phyloP scores from a whole-genome alignment of 345 rosid species.

The Streptanthus diversifolius region DNA sequence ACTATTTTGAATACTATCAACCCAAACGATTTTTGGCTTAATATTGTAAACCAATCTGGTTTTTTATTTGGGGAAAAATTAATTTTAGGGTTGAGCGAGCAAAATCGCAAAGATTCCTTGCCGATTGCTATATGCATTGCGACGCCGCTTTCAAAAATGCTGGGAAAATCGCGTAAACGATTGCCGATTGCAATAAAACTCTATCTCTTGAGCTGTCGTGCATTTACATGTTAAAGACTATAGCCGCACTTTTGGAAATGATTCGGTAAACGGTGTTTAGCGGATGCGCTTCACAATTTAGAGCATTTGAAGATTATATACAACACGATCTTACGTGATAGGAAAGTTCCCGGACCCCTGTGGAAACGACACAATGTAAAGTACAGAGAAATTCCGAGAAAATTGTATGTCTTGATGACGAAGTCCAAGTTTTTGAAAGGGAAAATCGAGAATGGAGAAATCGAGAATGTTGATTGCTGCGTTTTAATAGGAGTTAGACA shows the following conservation, averaged over 20 bases:
- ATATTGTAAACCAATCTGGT: no score
- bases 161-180: slow-evolving; percentile 74
- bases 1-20: no score
- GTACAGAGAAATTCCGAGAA: slow-evolving; percentile 83
- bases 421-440: slow-evolving; percentile 60
- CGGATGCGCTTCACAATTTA: slow-evolving; percentile 82
- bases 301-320: slow-evolving; percentile 85
- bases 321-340: slow-evolving; percentile 76
- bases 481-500: slow-evolving; percentile 73
- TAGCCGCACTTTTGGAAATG: slow-evolving; percentile 71
- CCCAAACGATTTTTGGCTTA: no score
- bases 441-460: slow-evolving; percentile 74
- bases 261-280: slow-evolving; percentile 80
- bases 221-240: slow-evolving; percentile 79
- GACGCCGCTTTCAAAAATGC: slow-evolving; percentile 72
- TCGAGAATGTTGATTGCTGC: slow-evolving; percentile 72
- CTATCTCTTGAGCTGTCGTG: slow-evolving; percentile 75
- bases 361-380: slow-evolving; percentile 89
- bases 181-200: slow-evolving; percentile 86
- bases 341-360: slow-evolving; percentile 92
- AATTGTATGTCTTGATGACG: slow-evolving; percentile 52
- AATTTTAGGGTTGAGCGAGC: no score
- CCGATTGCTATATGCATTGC: slow-evolving; percentile 83
- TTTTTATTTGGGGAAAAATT: no score
- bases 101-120: slow-evolving; percentile 87